phyloP scores from a whole-genome alignment of 2,329 filamentous ascomycete genomes.

The Microthyrium microscopicum region DNA sequence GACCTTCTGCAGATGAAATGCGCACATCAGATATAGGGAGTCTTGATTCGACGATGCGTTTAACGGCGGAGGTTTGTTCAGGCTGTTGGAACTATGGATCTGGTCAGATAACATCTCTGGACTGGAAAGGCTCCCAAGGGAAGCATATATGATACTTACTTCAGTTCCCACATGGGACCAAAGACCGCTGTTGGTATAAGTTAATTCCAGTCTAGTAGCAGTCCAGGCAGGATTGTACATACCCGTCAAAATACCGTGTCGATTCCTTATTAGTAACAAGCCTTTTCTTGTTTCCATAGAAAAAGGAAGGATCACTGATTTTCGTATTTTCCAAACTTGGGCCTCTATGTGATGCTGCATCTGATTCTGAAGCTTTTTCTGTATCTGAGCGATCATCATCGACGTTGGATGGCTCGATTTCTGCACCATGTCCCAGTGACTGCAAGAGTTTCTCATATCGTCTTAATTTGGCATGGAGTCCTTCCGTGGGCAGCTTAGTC shows the following conservation, averaged over 20 bases:
- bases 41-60: too few relatives aligned
- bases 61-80: neutral
- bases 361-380: neutral
- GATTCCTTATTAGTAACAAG: neutral
- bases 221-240: neutral
- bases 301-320: neutral
- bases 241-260: neutral
- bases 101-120: neutral
- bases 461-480: neutral
- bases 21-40: too few relatives aligned
- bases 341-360: neutral
- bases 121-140: neutral
- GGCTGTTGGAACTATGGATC: neutral
- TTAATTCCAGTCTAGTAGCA: neutral
- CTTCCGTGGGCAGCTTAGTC: neutral
- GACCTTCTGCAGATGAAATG: neutral
- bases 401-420: too few relatives aligned
- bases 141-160: neutral
- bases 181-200: neutral
- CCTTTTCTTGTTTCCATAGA: neutral
- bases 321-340: neutral
- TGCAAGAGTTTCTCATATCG: slow-evolving; percentile 1
- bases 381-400: too few relatives aligned
- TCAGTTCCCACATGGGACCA: slow-evolving; percentile 2
- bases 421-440: neutral